phyloP scores from a whole-genome alignment of 345 rosid genomes.

The Abelmoschus esculentus region DNA sequence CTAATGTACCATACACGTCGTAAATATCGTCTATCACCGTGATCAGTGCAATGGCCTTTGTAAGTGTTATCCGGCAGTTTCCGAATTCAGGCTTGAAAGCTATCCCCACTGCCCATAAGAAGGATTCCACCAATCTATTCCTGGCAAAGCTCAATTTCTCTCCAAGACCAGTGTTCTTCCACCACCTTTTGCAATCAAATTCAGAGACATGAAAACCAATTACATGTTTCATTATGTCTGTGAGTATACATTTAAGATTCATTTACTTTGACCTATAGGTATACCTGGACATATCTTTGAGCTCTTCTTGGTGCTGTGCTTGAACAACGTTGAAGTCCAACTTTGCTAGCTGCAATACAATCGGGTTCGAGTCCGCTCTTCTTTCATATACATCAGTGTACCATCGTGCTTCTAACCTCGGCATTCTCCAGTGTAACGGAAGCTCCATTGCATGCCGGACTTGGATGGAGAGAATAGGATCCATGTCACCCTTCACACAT shows the following conservation, averaged over 20 bases:
- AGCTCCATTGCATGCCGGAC: not conserved
- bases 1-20: not conserved
- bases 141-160: not conserved
- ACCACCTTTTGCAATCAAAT: not conserved
- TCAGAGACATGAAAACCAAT: not conserved
- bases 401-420: not conserved
- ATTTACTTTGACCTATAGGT: not conserved
- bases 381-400: not conserved
- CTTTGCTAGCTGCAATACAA: not conserved
- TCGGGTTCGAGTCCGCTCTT: not conserved
- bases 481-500: not conserved
- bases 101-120: not conserved
- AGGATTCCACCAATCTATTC: not conserved
- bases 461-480: not conserved
- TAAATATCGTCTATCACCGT: not conserved
- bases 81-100: not conserved
- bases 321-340: not conserved
- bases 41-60: not conserved
- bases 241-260: not conserved
- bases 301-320: not conserved
- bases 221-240: not conserved
- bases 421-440: not conserved
- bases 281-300: not conserved
- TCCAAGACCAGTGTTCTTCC: not conserved
- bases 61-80: not conserved